These are phyloP conservation scores for Rehmannia glutinosa DNA, from an alignment of 257 asterid species.

Conservation along the genomic window DNA sequence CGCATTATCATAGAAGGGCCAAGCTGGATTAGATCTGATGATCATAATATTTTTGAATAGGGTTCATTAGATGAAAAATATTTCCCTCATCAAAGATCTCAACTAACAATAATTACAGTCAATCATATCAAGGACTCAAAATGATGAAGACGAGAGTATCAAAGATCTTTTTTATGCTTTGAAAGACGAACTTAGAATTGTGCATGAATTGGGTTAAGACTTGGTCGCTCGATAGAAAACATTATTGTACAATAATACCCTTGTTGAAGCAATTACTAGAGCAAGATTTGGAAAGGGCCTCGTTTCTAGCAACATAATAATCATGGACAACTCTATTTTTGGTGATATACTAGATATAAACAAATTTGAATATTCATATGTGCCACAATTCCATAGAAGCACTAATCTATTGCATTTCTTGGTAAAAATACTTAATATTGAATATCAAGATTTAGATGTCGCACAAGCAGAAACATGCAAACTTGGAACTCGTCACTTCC, in stretches of 20 bases:
- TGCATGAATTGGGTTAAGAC: not conserved
- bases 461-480: no score
- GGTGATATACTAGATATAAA: no score
- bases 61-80: not conserved
- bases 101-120: not conserved
- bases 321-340: not conserved
- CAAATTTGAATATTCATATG: no score
- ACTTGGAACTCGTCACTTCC: no score
- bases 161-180: not conserved
- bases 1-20: not conserved
- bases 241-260: not conserved
- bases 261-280: not conserved
- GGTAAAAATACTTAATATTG: no score
- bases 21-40: not conserved
- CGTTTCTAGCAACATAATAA: not conserved
- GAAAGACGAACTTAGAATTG: not conserved
- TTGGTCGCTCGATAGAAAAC: not conserved
- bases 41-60: not conserved
- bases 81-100: not conserved
- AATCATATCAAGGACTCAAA: not conserved
- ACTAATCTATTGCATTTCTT: no score
- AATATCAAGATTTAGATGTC: no score
- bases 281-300: not conserved
- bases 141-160: not conserved
- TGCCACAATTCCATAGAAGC: not conserved